These are phyloP conservation scores for Fusarium nematophilum DNA, from an alignment of 2,329 filamentous ascomycete genomes.

Conservation along the genomic window DNA sequence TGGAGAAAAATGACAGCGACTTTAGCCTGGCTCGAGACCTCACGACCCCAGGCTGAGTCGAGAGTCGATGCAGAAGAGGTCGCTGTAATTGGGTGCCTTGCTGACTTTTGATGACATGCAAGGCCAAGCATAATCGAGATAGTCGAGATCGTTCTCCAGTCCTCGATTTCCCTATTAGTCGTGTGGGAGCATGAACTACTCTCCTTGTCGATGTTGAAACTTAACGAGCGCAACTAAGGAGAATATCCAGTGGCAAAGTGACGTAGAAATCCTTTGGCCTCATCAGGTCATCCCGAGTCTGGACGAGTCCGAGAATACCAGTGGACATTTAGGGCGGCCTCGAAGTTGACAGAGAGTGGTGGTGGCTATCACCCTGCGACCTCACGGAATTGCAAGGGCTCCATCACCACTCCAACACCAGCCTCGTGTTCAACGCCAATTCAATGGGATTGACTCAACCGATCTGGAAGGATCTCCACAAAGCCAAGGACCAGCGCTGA, in stretches of 20 bases:
- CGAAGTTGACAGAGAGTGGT: conserved; percentile 9
- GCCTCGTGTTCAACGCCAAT: background rate
- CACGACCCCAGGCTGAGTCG: background rate
- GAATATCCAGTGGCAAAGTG: conserved; percentile 5
- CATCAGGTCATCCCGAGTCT: conserved; percentile 18
- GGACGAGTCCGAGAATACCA: background rate
- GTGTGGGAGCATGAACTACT: no score
- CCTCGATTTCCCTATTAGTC: conserved; percentile 1
- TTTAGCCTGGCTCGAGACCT: background rate
- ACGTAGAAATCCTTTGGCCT: background rate
- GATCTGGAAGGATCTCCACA: background rate
- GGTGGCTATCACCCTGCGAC: conserved; percentile 18
- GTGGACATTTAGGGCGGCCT: background rate
- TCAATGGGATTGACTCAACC: conserved; percentile 3
- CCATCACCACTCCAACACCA: conserved; percentile 2
- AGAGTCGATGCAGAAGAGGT: background rate
- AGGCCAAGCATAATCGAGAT: conserved; percentile 1
- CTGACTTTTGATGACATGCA: background rate
- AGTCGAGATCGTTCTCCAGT: background rate
- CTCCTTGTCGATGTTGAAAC: no score
- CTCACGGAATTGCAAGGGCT: conserved; percentile 9
- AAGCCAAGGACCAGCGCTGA: conserved; percentile 20
- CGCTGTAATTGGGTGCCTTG: background rate
- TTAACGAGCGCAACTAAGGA: no score
- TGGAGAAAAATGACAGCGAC: background rate